Evolutionary conservation across 164 flowering plant species (phyloP), one percentile per base, ranked within the genome.

Genomic region (Stephania yunnanensis): DNA sequence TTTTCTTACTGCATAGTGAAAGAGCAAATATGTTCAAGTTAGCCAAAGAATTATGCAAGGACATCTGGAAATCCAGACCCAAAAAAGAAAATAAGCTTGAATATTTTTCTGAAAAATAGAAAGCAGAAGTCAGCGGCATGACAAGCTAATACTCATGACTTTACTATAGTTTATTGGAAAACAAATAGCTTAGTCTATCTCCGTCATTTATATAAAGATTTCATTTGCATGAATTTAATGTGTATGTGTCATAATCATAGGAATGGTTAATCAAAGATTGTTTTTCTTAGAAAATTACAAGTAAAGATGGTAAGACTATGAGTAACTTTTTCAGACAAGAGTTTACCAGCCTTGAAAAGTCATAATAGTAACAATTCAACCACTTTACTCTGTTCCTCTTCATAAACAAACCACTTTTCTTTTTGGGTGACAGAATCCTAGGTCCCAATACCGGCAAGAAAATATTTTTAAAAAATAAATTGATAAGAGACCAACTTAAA

Each of bases 401-500:
- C 67, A 55, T 55, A 55, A 1, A 13, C n/a, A 55, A 25, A 30
- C 74, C 74, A 86, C 73, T 75, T 75, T 10, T 70, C 78, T 61
- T 75, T 44, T 22, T 15, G 46, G 30, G 73, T 70, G 46, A 63
- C 45, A 75, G 69, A 64, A 45, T 45, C 73, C 68, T 46, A 61
- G 78, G 69, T 61, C 58, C 73, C 69, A 45, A 75, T 46, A 42
- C 63, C 78, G 70, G 73, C 8, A 17, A 61, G 30, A 29, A 44
- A 55, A 75, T 29, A 22, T 19, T 15, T 17, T 48, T 20, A 31
- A 42, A 45, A 3, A 29, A 25, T 12, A 82, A 70, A 73, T 9
- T 25, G 25, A 67, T 48, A 71, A 48, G 7, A 20, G 4, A 36
- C 42, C 42, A 36, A 36, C 42, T 36, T 36, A 36, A 36, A 36